These are phyloP conservation scores for Penicillium coffeae DNA, from an alignment of 495 filamentous ascomycete genomes.

Conservation along the genomic window DNA sequence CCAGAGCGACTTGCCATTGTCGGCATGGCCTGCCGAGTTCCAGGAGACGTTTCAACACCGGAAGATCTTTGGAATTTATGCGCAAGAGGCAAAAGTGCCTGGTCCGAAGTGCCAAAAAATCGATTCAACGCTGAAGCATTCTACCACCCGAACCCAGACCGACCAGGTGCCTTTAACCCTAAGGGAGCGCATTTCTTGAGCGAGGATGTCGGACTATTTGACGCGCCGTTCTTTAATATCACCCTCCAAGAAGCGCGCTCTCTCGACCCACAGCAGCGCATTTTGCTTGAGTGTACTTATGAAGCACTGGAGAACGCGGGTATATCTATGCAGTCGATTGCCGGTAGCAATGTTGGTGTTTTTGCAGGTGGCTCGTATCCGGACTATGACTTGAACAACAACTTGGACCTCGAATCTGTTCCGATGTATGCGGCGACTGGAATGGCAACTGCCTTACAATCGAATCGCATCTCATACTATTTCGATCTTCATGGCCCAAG, in stretches of 20 bases:
- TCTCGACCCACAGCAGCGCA: slow-evolving; percentile 49
- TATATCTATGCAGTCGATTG: slow-evolving; percentile 34
- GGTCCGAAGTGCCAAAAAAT: slow-evolving; percentile 20
- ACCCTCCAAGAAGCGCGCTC: slow-evolving; percentile 38
- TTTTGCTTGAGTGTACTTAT: slow-evolving; percentile 41
- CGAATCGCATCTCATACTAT: slow-evolving; percentile 45
- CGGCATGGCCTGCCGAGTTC: slow-evolving; percentile 46
- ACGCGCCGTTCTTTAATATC: slow-evolving; percentile 52
- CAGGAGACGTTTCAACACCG: slow-evolving; percentile 48
- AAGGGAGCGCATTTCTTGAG: slow-evolving; percentile 40
- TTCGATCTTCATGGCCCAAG: slow-evolving; percentile 41
- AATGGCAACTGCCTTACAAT: slow-evolving; percentile 35
- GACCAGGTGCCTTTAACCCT: slow-evolving; percentile 26
- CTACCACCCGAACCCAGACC: slow-evolving; percentile 33
- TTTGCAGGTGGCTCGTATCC: slow-evolving; percentile 40
- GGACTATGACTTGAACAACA: slow-evolving; percentile 44
- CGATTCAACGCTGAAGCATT: slow-evolving; percentile 47
- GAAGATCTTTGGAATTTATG: slow-evolving; percentile 56
- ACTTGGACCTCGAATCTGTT: slow-evolving; percentile 35
- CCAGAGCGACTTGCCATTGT: slow-evolving; percentile 42
- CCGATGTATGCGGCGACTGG: slow-evolving; percentile 48
- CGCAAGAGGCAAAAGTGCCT: slow-evolving; percentile 23
- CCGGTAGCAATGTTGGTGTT: slow-evolving; percentile 44
- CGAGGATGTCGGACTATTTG: slow-evolving; percentile 51
- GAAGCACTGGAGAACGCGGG: slow-evolving; percentile 49